Percentiles rank a stretch among this genome's conserved stretches.
These are phyloP conservation scores for Ogataea corticis DNA, from an alignment of 805 yeast species.

Conservation along the genomic window DNA sequence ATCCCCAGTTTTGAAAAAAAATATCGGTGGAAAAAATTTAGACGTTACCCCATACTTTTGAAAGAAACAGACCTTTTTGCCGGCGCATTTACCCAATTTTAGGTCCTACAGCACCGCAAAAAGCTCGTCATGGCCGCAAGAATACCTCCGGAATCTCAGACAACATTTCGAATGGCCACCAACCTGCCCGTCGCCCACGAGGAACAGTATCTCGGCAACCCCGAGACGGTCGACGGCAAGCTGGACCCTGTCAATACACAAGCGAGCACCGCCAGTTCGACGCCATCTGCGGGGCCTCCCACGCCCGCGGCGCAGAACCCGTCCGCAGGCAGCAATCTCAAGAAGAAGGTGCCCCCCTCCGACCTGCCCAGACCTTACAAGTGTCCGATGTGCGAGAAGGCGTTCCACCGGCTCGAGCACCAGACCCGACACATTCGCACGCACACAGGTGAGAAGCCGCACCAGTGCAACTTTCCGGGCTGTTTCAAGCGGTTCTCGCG, in stretches of 20 bases:
- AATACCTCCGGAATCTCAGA: slow-evolving; percentile 30
- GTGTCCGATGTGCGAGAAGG: slow-evolving; percentile 81
- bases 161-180: slow-evolving; percentile 33
- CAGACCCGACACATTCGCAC: slow-evolving; percentile 90
- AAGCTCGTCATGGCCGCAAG: slow-evolving; percentile 21
- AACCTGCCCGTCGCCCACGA: slow-evolving; percentile 8
- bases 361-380: slow-evolving; percentile 65
- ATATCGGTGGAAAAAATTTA: slow-evolving; percentile 7
- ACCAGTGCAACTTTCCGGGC: slow-evolving; percentile 80
- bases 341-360: slow-evolving; percentile 25
- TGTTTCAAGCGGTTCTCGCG: slow-evolving; percentile 80
- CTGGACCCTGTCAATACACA: neutral
- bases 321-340: slow-evolving; percentile 22
- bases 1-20: slow-evolving; percentile 1
- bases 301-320: slow-evolving; percentile 23
- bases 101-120: slow-evolving; percentile 5
- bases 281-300: neutral
- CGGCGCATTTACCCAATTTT: neutral
- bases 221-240: neutral
- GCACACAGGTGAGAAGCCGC: slow-evolving; percentile 93
- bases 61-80: neutral
- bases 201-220: neutral
- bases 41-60: slow-evolving; percentile 9
- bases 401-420: slow-evolving; percentile 86
- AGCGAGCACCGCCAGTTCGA: neutral